Evolutionary conservation across 805 yeast species (phyloP).

Genomic region (Novakomyces olei): DNA sequence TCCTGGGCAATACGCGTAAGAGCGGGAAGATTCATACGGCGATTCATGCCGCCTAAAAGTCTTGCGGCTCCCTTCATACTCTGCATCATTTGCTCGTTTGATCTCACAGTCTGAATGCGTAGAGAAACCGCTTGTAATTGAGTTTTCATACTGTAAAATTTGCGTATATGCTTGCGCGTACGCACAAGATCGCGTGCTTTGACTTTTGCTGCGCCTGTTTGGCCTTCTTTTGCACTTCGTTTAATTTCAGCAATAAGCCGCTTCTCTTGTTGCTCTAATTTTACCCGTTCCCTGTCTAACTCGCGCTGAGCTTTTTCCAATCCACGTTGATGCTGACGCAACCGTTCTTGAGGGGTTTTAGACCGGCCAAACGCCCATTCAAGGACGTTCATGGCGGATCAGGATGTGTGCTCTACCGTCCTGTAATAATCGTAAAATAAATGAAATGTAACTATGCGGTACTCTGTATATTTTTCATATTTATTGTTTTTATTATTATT

Average conservation of each 20-base stretch:
- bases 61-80: constrained; percentile 84
- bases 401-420: no score
- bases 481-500: no score
- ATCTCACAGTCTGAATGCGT: constrained; percentile 75
- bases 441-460: no score
- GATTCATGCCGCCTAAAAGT: constrained; percentile 66
- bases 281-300: constrained; percentile 63
- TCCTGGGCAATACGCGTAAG: constrained; percentile 80
- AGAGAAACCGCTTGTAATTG: constrained; percentile 86
- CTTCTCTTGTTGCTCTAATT: constrained; percentile 81
- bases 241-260: constrained; percentile 67
- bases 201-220: constrained; percentile 68
- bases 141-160: constrained; percentile 82
- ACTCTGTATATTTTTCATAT: no score
- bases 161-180: constrained; percentile 50
- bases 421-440: no score
- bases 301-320: constrained; percentile 88
- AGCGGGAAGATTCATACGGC: constrained; percentile 76
- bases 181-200: constrained; percentile 91
- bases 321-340: constrained; percentile 88
- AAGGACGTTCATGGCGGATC: constrained; percentile 46
- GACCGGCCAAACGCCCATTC: constrained; percentile 95
- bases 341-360: constrained; percentile 81
- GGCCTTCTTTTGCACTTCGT: constrained; percentile 77
- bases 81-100: constrained; percentile 84